phyloP scores from a whole-genome alignment of 2,329 filamentous ascomycete genomes.

The Neofusicoccum ribis region DNA sequence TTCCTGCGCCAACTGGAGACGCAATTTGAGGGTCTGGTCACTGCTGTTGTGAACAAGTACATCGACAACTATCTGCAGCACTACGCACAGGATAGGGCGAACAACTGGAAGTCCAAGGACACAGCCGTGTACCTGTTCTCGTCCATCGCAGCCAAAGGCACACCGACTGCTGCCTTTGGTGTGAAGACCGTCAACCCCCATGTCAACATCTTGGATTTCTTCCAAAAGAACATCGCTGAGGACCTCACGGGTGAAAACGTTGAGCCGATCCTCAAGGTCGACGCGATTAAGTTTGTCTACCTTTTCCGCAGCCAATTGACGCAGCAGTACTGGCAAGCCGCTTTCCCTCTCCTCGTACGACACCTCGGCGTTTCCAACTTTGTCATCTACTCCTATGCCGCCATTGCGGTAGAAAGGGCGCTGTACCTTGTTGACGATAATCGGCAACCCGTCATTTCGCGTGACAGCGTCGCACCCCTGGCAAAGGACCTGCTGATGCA shows the following conservation, averaged over 20 bases:
- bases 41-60: conserved; percentile 82
- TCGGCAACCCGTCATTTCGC: conserved; percentile 76
- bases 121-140: conserved; percentile 97
- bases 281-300: conserved; percentile 97
- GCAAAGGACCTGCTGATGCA: conserved; percentile 86
- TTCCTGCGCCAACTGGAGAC: conserved; percentile 88
- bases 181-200: conserved; percentile 81
- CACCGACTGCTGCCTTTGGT: conserved; percentile 82
- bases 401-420: conserved; percentile 92
- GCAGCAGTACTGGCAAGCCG: conserved; percentile 86
- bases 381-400: conserved; percentile 95
- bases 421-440: conserved; percentile 78
- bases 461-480: conserved; percentile 74
- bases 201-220: conserved; percentile 91
- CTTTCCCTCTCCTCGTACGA: conserved; percentile 85
- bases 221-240: conserved; percentile 87
- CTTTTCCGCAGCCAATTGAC: conserved; percentile 94
- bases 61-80: conserved; percentile 78
- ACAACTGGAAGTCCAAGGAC: conserved; percentile 96
- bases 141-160: conserved; percentile 88
- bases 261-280: conserved; percentile 88
- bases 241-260: conserved; percentile 74
- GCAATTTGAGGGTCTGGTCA: conserved; percentile 83
- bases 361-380: conserved; percentile 89
- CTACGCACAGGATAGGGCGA: conserved; percentile 65